Base-by-base conservation (phyloP, 768 basidiomycete genomes). In the Leccinum imitatum region DNA sequence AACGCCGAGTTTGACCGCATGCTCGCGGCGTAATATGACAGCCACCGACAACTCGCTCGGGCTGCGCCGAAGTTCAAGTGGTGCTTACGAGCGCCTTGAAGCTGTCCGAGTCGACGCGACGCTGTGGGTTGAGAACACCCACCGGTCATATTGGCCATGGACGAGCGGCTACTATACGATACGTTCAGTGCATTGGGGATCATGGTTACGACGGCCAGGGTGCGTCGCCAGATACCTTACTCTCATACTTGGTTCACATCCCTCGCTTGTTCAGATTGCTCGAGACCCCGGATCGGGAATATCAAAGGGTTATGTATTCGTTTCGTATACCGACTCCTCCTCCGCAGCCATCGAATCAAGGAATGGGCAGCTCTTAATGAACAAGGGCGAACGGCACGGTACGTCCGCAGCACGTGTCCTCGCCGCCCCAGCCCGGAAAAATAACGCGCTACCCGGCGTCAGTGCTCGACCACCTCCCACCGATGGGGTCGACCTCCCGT, bases 381-480 rank as follows among this genome's bases (percentile, higher is more conserved):
- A 98, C 81, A 98, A 98, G 77, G 95, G 96, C 59, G 97, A 99
- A 75, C 85, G 97, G 5, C 97, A 98, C 69, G 97, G 97, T 30
- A 97, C 96, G 10, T 81, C 90, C 15, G 95, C 97, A n/a, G 97
- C 98, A 77, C 87, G 97, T 59, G 84, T 98, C 35, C 84, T 99
- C 66, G 95, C 95, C 3, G 87, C 94, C 2, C 95, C 98, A 74
- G 97, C 96, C 51, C 85, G 47, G 93, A 97, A 96, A 77, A 95
- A 96, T 76, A 94, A 95, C 65, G 93, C 92, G 3, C 78, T 95
- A 4, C 93, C 93, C 25, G 23, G 23, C 5, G 84, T 90, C 59
- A 80, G 83, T 53, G 82, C 86, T 13, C 85, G 91, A 1, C 90
- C 91, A 1, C 89, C 90, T 7, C 84, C 88, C 87, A 21, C 87